A percentile compares a stretch with the other conserved stretches of the same genome.
phyloP scores from a whole-genome alignment of 2,329 filamentous ascomycete genomes.

The Penicillium rolfsii region DNA sequence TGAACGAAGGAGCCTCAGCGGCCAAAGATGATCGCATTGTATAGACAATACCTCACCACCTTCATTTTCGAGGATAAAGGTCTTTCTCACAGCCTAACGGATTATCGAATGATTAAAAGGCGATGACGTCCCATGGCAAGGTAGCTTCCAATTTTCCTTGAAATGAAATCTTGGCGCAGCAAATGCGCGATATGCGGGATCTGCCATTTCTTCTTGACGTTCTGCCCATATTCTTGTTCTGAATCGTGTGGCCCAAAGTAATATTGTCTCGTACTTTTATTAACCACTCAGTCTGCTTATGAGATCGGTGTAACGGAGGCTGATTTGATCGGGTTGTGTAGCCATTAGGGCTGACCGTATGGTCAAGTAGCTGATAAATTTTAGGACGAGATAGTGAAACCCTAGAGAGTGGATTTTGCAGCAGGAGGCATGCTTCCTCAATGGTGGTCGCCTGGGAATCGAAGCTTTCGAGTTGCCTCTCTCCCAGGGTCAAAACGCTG shows the following conservation, averaged over 20 bases:
- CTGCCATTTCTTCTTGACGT: conserved; percentile 23
- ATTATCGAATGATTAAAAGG: conserved; percentile 37
- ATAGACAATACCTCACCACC: conserved; percentile 46
- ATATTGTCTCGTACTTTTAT: conserved; percentile 39
- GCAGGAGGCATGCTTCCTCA: conserved; percentile 9
- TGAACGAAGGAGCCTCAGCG: conserved; percentile 43
- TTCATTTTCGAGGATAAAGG: conserved; percentile 42
- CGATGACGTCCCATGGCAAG: conserved; percentile 45
- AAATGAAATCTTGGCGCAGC: conserved; percentile 41
- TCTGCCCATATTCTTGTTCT: conserved; percentile 37
- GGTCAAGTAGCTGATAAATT: conserved; percentile 37
- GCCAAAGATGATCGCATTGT: conserved; percentile 46
- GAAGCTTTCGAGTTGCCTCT: conserved; percentile 9
- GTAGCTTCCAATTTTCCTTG: conserved; percentile 44
- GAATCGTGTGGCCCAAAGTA: conserved; percentile 42
- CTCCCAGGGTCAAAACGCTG: not conserved
- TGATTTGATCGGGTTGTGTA: conserved; percentile 42
- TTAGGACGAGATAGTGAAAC: no score
- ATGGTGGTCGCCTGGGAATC: conserved; percentile 6
- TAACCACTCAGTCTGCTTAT: conserved; percentile 45
- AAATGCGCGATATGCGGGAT: conserved; percentile 37
- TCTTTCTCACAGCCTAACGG: conserved; percentile 36
- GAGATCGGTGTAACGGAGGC: conserved; percentile 46
- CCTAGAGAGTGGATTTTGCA: not conserved
- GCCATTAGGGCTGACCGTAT: conserved; percentile 44